Evolutionary conservation across 2,329 filamentous ascomycete genomes (phyloP).

Genomic region (Talaromyces sp.): DNA sequence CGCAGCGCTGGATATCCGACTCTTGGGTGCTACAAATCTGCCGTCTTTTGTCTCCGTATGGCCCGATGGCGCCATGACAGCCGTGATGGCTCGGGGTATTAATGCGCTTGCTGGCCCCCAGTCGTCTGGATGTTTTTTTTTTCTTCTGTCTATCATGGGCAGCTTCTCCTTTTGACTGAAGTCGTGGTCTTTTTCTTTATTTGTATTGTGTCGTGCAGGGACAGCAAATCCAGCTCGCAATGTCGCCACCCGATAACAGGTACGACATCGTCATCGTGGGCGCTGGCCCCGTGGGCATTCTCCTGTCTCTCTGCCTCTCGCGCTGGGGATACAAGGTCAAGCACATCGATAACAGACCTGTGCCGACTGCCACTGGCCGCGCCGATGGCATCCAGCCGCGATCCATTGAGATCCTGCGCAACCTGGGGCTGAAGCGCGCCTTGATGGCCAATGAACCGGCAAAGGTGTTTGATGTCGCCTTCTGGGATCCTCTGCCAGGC

Average conservation of each 20-base stretch:
- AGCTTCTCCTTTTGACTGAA: neutral
- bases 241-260: constrained; percentile 8
- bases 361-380: constrained; percentile 78
- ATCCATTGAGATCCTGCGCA: constrained; percentile 77
- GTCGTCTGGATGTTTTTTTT: neutral
- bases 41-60: neutral
- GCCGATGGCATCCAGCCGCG: constrained; percentile 90
- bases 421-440: constrained; percentile 81
- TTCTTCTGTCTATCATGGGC: neutral
- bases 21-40: neutral
- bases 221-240: neutral
- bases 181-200: neutral
- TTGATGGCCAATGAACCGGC: constrained; percentile 86
- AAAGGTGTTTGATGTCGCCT: constrained; percentile 69
- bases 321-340: constrained; percentile 94
- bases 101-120: neutral
- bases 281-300: constrained; percentile 80
- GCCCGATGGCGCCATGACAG: neutral
- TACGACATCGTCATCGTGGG: constrained; percentile 78
- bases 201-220: too few species aligned
- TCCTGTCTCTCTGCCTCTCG: constrained; percentile 80
- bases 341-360: constrained; percentile 84
- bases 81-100: neutral
- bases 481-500: constrained; percentile 54
- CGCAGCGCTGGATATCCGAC: neutral